These are phyloP conservation scores for Penicillium manginii DNA, from an alignment of 495 filamentous ascomycete species.

Conservation along the genomic window DNA sequence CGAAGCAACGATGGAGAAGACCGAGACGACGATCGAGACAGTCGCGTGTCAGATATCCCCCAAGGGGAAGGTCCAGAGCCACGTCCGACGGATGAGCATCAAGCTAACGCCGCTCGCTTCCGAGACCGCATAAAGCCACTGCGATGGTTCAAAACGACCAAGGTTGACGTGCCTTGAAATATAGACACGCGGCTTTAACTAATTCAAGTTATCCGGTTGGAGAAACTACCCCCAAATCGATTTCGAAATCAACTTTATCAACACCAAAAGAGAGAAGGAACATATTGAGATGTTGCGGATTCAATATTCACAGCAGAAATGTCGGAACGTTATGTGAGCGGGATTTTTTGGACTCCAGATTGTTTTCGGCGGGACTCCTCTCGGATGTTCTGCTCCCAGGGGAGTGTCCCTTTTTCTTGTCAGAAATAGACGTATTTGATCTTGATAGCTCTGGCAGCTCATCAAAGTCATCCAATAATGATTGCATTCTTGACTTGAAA, in stretches of 20 bases:
- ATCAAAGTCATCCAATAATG: conserved; percentile 49
- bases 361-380: conserved; percentile 17
- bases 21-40: conserved; percentile 30
- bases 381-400: conserved; percentile 18
- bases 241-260: background rate
- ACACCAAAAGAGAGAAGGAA: conserved; percentile 1
- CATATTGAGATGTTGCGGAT: conserved; percentile 7
- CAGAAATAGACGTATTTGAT: conserved; percentile 20
- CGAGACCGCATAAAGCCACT: conserved; percentile 24
- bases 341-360: conserved; percentile 34
- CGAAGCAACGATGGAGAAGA: conserved; percentile 36
- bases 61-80: conserved; percentile 37
- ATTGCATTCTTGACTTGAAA: conserved; percentile 39
- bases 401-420: conserved; percentile 18
- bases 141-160: conserved; percentile 19
- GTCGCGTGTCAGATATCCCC: conserved; percentile 32
- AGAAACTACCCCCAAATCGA: background rate
- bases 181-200: background rate
- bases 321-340: conserved; percentile 51
- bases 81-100: conserved; percentile 40
- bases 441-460: conserved; percentile 40
- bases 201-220: background rate
- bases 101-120: conserved; percentile 26
- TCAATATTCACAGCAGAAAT: conserved; percentile 41
- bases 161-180: conserved; percentile 7